Conservation (phyloP, 2,329 filamentous ascomycete genomes). For the Ascosphaera aggregata region DNA sequence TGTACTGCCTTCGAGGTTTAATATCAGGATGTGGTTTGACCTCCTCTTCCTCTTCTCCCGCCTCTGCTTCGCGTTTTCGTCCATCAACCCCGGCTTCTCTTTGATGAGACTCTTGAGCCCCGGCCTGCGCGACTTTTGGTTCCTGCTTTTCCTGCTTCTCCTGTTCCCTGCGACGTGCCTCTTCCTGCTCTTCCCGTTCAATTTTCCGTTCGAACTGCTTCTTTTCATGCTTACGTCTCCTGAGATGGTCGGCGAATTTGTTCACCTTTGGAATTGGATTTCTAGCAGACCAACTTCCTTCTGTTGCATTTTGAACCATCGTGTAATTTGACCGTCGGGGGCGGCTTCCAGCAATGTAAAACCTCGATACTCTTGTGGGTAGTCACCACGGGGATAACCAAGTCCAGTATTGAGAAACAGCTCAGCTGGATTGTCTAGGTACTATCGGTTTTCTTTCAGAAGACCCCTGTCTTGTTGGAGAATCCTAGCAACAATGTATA, state of each 20-base stretch:
- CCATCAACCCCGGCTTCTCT: not conserved
- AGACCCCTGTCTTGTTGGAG: no score
- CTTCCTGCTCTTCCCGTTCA: conserved; percentile 16
- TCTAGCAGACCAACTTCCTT: conserved; percentile 55
- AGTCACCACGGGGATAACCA: no score
- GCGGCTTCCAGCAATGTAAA: not conserved
- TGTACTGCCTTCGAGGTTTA: conserved; percentile 22
- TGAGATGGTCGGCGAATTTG: conserved; percentile 58
- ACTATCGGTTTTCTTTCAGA: no score
- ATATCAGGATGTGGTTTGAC: conserved; percentile 24
- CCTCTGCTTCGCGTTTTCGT: no score
- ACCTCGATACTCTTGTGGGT: no score
- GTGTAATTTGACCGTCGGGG: conserved; percentile 9
- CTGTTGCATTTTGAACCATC: conserved; percentile 24
- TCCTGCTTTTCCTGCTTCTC: conserved; percentile 20
- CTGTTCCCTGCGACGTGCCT: conserved; percentile 4
- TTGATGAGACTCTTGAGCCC: not conserved
- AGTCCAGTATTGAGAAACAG: no score
- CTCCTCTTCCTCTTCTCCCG: conserved; percentile 11
- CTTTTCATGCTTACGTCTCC: conserved; percentile 57
- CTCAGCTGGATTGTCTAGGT: no score
- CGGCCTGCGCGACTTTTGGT: conserved; percentile 4
- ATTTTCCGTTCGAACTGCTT: conserved; percentile 39
- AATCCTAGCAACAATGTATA: no score
- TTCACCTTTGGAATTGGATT: conserved; percentile 78